phyloP scores from a whole-genome alignment of 495 filamentous ascomycete genomes.

The Penicillium manginii region DNA sequence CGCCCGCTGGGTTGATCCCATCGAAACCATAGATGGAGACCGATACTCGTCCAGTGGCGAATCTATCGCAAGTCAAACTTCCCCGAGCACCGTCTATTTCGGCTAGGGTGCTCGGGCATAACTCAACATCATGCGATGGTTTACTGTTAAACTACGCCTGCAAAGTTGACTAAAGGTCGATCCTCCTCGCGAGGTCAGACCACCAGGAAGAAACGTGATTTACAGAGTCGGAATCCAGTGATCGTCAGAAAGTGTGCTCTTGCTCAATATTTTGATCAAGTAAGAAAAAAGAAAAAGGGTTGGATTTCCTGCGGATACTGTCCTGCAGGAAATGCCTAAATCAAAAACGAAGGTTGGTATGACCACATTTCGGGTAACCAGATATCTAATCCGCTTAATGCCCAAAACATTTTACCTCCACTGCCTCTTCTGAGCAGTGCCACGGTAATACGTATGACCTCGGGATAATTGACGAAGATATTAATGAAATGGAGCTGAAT shows the following conservation, averaged over 20 bases:
- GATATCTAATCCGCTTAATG: conserved; percentile 3
- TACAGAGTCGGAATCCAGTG: not conserved
- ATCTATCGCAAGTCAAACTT: conserved; percentile 21
- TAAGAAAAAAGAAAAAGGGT: not conserved
- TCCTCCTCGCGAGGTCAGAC: not conserved
- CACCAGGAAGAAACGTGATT: not conserved
- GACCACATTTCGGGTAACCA: not conserved
- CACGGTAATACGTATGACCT: conserved; percentile 1
- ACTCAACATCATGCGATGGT: not conserved
- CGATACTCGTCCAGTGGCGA: conserved; percentile 26
- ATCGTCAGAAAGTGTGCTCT: not conserved
- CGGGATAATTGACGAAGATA: not conserved
- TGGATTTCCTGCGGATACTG: not conserved
- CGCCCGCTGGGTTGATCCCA: conserved; percentile 32
- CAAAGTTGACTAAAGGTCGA: conserved; percentile 12
- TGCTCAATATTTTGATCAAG: not conserved
- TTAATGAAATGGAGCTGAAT: not conserved
- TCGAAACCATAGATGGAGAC: conserved; percentile 22
- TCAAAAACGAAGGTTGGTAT: not conserved
- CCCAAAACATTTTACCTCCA: conserved; percentile 6
- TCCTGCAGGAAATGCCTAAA: not conserved
- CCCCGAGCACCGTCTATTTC: conserved; percentile 11
- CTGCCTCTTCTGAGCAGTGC: not conserved
- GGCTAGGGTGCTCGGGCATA: conserved; percentile 6
- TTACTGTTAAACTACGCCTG: not conserved